A percentile compares a stretch with the other conserved stretches of the same genome.
phyloP scores from a whole-genome alignment of 2,329 filamentous ascomycete species.

The Parastagonospora avenae region DNA sequence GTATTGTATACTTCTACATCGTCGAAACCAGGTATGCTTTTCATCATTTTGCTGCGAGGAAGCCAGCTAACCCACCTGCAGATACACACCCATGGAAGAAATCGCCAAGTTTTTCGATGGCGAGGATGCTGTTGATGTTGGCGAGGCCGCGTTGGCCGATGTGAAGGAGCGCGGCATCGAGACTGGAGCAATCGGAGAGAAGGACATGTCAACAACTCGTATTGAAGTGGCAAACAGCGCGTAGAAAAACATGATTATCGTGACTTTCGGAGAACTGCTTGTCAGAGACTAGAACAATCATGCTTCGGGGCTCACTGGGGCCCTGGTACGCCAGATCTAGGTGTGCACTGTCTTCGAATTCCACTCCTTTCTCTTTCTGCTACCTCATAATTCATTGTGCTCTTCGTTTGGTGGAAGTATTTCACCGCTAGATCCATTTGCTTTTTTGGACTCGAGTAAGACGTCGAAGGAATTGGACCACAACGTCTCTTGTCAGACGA shows the following conservation, averaged over 20 bases:
- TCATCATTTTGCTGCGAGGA: neutral
- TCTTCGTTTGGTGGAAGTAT: no score
- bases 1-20: slow-evolving; percentile 18
- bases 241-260: neutral
- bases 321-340: no score
- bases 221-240: neutral
- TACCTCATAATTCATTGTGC: no score
- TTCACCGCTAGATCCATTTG: no score
- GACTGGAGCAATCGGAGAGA: neutral
- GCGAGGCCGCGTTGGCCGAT: slow-evolving; percentile 14
- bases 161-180: slow-evolving; percentile 16
- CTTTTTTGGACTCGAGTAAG: no score
- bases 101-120: slow-evolving; percentile 22
- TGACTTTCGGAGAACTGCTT: neutral
- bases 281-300: neutral
- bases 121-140: slow-evolving; percentile 16
- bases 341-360: no score
- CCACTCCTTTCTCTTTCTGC: no score
- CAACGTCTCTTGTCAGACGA: no score
- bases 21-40: slow-evolving; percentile 17
- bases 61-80: neutral
- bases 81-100: slow-evolving; percentile 19
- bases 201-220: neutral
- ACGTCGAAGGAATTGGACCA: no score
- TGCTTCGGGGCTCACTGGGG: no score